Evolutionary conservation across 257 asterid genomes (phyloP), one percentile per base, ranked within the genome.

Genomic region (Nicotiana obtusifolia): DNA sequence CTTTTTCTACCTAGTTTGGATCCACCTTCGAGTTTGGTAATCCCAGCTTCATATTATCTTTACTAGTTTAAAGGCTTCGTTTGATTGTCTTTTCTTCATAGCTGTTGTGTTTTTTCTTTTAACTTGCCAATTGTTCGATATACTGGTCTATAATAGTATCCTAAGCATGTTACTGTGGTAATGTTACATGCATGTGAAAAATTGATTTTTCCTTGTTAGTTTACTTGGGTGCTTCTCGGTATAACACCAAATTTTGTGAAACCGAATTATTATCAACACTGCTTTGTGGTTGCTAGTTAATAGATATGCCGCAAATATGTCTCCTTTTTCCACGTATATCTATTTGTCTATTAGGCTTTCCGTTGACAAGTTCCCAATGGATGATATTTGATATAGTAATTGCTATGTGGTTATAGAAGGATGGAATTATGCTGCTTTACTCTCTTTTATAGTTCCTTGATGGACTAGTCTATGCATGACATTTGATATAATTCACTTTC

Each of bases 381-480:
- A 69, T 41, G 78, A 0, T 5, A 37, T 20, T 37, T 69, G 10
- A 71, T 44, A 44, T 41, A 10, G 33, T 44, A 44, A 20, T 41
- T 71, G 35, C 59, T 13, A 14, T n/a, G 7, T 71, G 59, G 1
- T 49, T 49, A 52, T 52, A 52, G 56, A 17, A 13, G 56, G 47
- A 41, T 41, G 1, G 13, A 52, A 3, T 52, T 52, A 52, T 52
- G 56, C 19, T 13, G 56, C 17, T 52, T 13, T 19, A 52, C 7
- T 41, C 7, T 41, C 7, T 81, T 78, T 87, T 86, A 88, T 81
- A 91, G 97, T 93, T 87, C 86, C 69, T 13, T 52, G 56, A 47
- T 10, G 54, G 54, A 47, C 2, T 26, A 26, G 2, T 1, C 2
- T 26, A 26, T 26, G 1, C 28, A n/a, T n/a, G n/a, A n/a, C n/a